Evolutionary conservation across 2,329 filamentous ascomycete species (phyloP), one percentile per base, ranked within the genome.

Genomic region (Allantophomopsis lycopodina): DNA sequence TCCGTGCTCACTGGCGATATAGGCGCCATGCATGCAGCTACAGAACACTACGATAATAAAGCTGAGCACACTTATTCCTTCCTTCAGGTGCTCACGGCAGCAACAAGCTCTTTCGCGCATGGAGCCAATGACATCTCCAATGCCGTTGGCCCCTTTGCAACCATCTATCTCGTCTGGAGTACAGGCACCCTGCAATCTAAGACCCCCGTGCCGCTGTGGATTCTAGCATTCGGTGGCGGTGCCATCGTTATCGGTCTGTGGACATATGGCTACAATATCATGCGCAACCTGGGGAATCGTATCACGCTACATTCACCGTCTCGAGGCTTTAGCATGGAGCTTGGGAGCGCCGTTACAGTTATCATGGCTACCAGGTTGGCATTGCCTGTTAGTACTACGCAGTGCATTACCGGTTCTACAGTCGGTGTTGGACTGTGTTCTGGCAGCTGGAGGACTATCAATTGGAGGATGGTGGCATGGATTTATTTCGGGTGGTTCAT

Each of bases 51-150:
- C 56, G 67, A 76, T 50, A 79, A 80, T 57, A 67, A 69, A 45
- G 63, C 69, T 46, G 75, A 79, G 55, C 72, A 71, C 58, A 64
- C 69, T 7, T 83, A 79, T 61, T 77, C 74, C 3, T 82, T 77
- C 50, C 65, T 80, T 48, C 76, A 80, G 55, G 54, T 82, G 43
- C 55, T 79, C 42, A 80, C 78, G 23, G 79, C 79, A 42, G 79
- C 76, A 62, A 83, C 79, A 42, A 79, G 79, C 23, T 82, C 77
- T 2, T 83, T 84, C 50, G 77, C 78, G 1, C 79, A 82, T 58
- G 77, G 77, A 17, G 73, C 75, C 47, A 82, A 81, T 54, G 77
- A 81, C 44, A 71, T 81, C 15, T 63, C 71, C 48, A 80, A 69
- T 52, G 73, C 75, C 20, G 67, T 77, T 40, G 75, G 74, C 0